phyloP scores from a whole-genome alignment of 2,329 filamentous ascomycete species.

The Claviceps pazoutovae region DNA sequence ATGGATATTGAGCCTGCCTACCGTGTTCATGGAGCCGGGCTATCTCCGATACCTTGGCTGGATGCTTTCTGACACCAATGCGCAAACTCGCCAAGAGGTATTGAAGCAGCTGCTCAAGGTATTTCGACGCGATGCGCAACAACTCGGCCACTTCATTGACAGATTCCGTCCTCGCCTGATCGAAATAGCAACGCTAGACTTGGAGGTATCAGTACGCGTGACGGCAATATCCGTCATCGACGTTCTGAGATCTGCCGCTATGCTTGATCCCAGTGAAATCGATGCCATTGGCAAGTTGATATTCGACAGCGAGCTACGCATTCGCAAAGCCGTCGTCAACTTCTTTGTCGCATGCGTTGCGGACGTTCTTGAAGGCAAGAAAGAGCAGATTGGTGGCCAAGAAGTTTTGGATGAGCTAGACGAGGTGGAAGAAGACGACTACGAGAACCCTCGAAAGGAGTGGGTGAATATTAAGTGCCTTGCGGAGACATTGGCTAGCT shows the following conservation, averaged over 20 bases:
- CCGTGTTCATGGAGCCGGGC: conserved; percentile 77
- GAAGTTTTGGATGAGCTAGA: conserved; percentile 66
- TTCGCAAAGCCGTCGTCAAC: conserved; percentile 75
- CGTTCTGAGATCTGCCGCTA: conserved; percentile 64
- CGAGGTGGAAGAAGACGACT: conserved; percentile 59
- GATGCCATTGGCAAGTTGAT: conserved; percentile 77
- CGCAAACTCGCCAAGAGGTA: conserved; percentile 68
- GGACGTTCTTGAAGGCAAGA: conserved; percentile 63
- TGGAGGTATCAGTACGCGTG: conserved; percentile 67
- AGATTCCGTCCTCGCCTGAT: conserved; percentile 75
- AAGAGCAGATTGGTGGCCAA: conserved; percentile 73
- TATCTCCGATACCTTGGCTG: conserved; percentile 91
- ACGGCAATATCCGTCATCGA: conserved; percentile 72
- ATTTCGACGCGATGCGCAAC: conserved; percentile 67
- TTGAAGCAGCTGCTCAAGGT: conserved; percentile 69
- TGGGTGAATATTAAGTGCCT: conserved; percentile 92
- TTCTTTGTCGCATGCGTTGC: conserved; percentile 86
- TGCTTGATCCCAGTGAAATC: conserved; percentile 84
- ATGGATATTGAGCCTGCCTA: conserved; percentile 78
- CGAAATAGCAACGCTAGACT: conserved; percentile 82
- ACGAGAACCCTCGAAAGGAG: conserved; percentile 58
- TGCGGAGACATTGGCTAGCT: conserved; percentile 67
- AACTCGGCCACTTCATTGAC: conserved; percentile 85
- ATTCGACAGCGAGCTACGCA: conserved; percentile 71
- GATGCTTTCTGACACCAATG: conserved; percentile 74